Percentiles rank a stretch among this genome's conserved stretches.
Evolutionary conservation across 2,329 filamentous ascomycete genomes (phyloP).

Genomic region (Hypoxylon sp.): DNA sequence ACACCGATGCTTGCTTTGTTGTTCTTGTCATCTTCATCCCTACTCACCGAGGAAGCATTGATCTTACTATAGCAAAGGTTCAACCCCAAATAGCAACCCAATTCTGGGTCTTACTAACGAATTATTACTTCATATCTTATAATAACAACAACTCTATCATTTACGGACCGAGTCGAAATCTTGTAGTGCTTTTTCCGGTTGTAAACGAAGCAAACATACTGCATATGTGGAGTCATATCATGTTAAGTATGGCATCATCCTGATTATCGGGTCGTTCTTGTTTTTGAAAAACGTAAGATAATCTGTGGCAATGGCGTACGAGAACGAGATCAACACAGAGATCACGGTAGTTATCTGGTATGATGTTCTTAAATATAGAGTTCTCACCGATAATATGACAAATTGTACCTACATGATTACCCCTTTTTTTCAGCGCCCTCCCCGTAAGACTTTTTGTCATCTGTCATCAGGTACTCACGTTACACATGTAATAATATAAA

Average conservation of each 20-base stretch:
- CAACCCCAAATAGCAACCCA: slow-evolving; percentile 18
- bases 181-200: too few relatives aligned
- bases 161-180: too few relatives aligned
- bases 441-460: background rate
- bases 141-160: slow-evolving; percentile 4
- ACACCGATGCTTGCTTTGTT: slow-evolving; percentile 15
- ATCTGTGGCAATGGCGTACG: background rate
- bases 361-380: background rate
- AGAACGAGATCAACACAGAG: slow-evolving; percentile 5
- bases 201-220: slow-evolving; percentile 27
- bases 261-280: slow-evolving; percentile 12
- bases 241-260: slow-evolving; percentile 17
- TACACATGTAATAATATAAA: slow-evolving; percentile 17
- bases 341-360: background rate
- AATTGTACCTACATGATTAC: background rate
- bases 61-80: slow-evolving; percentile 20
- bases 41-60: slow-evolving; percentile 18
- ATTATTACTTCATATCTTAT: slow-evolving; percentile 14
- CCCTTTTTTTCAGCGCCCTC: slow-evolving; percentile 2
- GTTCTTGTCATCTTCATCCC: slow-evolving; percentile 16
- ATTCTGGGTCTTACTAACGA: slow-evolving; percentile 12
- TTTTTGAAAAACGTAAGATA: slow-evolving; percentile 14
- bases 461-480: slow-evolving; percentile 12
- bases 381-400: slow-evolving; percentile 4
- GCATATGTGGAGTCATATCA: slow-evolving; percentile 14